Evolutionary conservation across 148 eudicot species (phyloP).

Genomic region (Cornus kousa): DNA sequence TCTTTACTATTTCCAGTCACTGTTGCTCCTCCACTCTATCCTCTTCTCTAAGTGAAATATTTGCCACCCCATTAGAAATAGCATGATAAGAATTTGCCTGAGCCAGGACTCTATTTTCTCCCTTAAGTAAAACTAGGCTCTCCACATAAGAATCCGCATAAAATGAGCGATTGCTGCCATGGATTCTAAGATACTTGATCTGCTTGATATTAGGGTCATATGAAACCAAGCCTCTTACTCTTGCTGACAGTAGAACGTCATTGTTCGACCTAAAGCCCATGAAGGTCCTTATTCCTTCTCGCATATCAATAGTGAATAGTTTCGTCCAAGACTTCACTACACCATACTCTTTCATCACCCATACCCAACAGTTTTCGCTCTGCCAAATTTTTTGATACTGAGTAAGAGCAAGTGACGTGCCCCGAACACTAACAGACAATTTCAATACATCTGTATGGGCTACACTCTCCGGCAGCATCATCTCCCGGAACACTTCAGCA

Average conservation of each 20-base stretch:
- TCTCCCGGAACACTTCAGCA: constrained; percentile 22
- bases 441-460: neutral
- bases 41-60: neutral
- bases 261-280: neutral
- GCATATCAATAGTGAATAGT: constrained; percentile 10
- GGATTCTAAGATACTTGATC: constrained; percentile 21
- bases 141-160: constrained; percentile 27
- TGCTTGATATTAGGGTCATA: constrained; percentile 22
- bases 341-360: constrained; percentile 35
- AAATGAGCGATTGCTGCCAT: constrained; percentile 18
- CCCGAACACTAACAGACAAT: constrained; percentile 1
- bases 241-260: neutral
- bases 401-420: neutral
- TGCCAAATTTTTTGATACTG: constrained; percentile 17
- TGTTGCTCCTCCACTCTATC: neutral
- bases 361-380: constrained; percentile 20
- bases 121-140: constrained; percentile 27
- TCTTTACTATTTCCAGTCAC: too few relatives aligned
- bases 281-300: neutral
- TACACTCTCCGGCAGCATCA: constrained; percentile 20
- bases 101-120: neutral
- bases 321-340: constrained; percentile 32
- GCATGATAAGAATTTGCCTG: neutral
- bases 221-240: constrained; percentile 21
- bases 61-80: neutral